Conservation (phyloP, 352 stramenopile genomes). For the Phytopythium ostracodes region DNA sequence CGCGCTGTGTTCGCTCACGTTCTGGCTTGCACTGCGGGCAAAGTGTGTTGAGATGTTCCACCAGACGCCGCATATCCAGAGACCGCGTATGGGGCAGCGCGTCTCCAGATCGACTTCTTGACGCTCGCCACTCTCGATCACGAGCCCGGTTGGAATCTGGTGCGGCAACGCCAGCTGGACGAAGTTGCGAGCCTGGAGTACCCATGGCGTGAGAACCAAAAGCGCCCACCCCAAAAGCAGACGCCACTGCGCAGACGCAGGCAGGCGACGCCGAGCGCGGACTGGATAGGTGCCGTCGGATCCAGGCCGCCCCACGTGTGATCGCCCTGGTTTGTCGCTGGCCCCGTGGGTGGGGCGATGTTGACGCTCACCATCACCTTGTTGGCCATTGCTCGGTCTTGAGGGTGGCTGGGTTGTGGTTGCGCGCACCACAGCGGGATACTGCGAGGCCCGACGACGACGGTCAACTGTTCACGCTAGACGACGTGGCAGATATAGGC, state of each 20-base stretch:
- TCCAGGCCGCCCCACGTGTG: not conserved
- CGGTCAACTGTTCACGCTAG: too few relatives aligned
- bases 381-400: not conserved
- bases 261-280: not conserved
- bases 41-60: slow-evolving; percentile 25
- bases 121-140: not conserved
- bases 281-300: not conserved
- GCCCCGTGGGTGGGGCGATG: not conserved
- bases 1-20: not conserved
- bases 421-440: not conserved
- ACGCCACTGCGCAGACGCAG: not conserved
- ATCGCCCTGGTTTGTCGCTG: not conserved
- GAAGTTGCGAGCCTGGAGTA: slow-evolving; percentile 29
- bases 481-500: not conserved
- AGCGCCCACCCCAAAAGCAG: not conserved
- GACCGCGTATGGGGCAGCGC: slow-evolving; percentile 17
- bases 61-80: slow-evolving; percentile 26
- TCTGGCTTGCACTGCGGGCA: not conserved
- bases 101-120: slow-evolving; percentile 9
- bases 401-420: not conserved
- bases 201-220: slow-evolving; percentile 14
- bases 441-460: too few relatives aligned
- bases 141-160: slow-evolving; percentile 18
- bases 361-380: not conserved
- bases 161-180: slow-evolving; percentile 22